A percentile compares a stretch with the other conserved stretches of the same genome.
Conservation (phyloP, 768 basidiomycete species). For the Cystobasidiopsis lactophilus region DNA sequence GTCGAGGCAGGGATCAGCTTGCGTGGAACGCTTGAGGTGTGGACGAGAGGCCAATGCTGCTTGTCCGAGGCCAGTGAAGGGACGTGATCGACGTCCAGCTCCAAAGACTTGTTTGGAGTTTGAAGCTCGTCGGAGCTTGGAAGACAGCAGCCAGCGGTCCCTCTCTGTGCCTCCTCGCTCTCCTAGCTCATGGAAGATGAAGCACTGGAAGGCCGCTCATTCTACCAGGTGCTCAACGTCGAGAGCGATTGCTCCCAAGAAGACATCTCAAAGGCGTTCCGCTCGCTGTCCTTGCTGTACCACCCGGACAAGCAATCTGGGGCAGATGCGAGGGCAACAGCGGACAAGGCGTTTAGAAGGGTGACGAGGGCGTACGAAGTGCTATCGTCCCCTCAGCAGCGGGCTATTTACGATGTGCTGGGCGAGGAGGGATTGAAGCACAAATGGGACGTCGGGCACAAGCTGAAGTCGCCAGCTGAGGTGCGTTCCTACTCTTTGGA, state of each 20-base stretch:
- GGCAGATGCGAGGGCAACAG: slow-evolving; percentile 34
- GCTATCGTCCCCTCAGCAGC: slow-evolving; percentile 35
- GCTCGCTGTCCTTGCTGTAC: slow-evolving; percentile 19
- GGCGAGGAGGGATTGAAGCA: slow-evolving; percentile 32
- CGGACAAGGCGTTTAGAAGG: slow-evolving; percentile 45
- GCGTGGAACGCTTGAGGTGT: too few species aligned
- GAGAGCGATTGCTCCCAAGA: slow-evolving; percentile 38
- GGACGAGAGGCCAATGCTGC: too few species aligned
- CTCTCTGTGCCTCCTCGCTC: too few species aligned
- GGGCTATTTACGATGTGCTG: slow-evolving; percentile 53
- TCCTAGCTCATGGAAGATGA: too few species aligned
- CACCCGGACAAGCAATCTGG: slow-evolving; percentile 67
- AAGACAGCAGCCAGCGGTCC: too few species aligned
- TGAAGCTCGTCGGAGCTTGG: too few species aligned
- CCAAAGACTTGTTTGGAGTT: too few species aligned
- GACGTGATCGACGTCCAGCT: too few species aligned
- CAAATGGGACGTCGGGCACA: slow-evolving; percentile 24
- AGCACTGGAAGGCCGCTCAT: not conserved
- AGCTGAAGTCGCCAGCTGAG: slow-evolving; percentile 23
- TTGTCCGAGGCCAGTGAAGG: too few species aligned
- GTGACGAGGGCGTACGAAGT: slow-evolving; percentile 72
- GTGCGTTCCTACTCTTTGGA: slow-evolving; percentile 6
- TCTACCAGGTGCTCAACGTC: slow-evolving; percentile 38
- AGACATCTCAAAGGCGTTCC: slow-evolving; percentile 53
- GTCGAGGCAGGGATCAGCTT: too few species aligned